Conservation (phyloP, 306 rosid genomes). For the Trichosanthes cucumerina region DNA sequence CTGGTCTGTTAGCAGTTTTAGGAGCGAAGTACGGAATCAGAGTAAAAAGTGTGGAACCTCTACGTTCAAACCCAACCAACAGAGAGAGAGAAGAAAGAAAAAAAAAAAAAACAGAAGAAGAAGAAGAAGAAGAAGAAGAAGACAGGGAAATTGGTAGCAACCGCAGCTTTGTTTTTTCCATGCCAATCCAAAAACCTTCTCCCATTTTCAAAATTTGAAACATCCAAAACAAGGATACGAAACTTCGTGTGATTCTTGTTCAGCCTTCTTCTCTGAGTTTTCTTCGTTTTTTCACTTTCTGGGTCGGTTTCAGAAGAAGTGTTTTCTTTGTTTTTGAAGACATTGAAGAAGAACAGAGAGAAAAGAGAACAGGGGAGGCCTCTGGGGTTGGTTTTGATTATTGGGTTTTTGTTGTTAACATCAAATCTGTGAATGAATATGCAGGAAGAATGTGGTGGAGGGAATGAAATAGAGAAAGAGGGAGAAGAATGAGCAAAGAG, state of each 20-base stretch:
- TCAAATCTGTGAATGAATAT: constrained; percentile 21
- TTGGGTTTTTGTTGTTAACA: constrained; percentile 23
- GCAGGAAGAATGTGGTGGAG: constrained; percentile 9
- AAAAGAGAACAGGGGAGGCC: not conserved
- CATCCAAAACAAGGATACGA: not conserved
- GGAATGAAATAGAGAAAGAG: constrained; percentile 14
- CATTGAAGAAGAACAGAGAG: not conserved
- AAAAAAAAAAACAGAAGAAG: constrained; percentile 3
- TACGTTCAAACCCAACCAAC: constrained; percentile 30
- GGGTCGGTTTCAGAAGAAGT: not conserved
- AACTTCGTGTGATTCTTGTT: constrained; percentile 11
- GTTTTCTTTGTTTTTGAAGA: not conserved
- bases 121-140: not conserved
- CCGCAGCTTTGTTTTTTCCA: constrained; percentile 28
- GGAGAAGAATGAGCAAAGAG: constrained; percentile 79
- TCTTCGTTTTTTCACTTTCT: not conserved
- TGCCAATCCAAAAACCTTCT: constrained; percentile 26
- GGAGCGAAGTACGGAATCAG: constrained; percentile 61
- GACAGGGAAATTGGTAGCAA: constrained; percentile 21
- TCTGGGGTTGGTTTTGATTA: not conserved
- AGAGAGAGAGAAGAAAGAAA: not conserved
- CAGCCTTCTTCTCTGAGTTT: not conserved
- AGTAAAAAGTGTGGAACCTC: constrained; percentile 34
- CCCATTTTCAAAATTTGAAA: constrained; percentile 22
- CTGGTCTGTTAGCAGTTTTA: constrained; percentile 40